phyloP scores from a whole-genome alignment of 768 basidiomycete species.

The Leucocoprinus sp. region DNA sequence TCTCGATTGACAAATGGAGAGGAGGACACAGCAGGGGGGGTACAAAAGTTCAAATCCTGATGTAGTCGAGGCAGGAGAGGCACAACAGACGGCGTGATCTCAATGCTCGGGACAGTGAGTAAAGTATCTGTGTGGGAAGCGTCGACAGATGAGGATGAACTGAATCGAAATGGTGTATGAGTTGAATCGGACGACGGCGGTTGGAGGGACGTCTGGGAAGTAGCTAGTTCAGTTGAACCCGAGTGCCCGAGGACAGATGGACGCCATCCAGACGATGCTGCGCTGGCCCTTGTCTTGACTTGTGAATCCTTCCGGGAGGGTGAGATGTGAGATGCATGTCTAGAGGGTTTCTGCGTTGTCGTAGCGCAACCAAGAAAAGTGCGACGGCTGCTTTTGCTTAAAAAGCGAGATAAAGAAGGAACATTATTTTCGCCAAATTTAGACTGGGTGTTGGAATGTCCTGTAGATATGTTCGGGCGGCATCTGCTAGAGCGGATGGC shows the following conservation, averaged over 20 bases:
- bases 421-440: conserved; percentile 20
- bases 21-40: conserved; percentile 18
- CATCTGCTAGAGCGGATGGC: conserved; percentile 24
- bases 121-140: conserved; percentile 45
- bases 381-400: conserved; percentile 22
- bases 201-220: conserved; percentile 3
- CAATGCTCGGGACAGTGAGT: conserved; percentile 38
- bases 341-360: neutral
- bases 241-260: conserved; percentile 63
- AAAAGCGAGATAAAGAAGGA: conserved; percentile 32
- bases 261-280: conserved; percentile 42
- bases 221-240: conserved; percentile 22
- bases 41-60: conserved; percentile 7
- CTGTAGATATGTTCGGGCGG: conserved; percentile 27
- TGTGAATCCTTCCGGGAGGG: conserved; percentile 41
- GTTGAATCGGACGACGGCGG: conserved; percentile 27
- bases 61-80: neutral
- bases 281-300: conserved; percentile 15
- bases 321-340: neutral
- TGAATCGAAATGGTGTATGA: conserved; percentile 21
- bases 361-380: conserved; percentile 9
- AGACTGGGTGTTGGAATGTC: too few species aligned
- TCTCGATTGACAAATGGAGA: conserved; percentile 9
- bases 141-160: conserved; percentile 44
- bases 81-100: conserved; percentile 12